Evolutionary conservation across 2,329 filamentous ascomycete species (phyloP).

Genomic region (Paradendryphiella salina): DNA sequence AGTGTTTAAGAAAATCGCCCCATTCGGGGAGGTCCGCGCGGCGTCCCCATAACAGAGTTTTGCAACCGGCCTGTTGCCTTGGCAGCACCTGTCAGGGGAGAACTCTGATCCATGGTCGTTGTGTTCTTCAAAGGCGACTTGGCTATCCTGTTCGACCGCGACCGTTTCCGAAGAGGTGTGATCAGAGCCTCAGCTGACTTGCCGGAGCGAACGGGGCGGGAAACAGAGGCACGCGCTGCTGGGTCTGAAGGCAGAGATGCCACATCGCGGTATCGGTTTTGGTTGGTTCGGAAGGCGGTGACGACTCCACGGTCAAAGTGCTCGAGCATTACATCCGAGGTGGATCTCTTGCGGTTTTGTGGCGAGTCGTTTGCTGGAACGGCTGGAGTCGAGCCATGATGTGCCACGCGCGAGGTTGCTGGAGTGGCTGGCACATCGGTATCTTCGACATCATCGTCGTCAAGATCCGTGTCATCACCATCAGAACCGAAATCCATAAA

Average conservation of each 20-base stretch:
- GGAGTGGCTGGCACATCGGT: constrained; percentile 45
- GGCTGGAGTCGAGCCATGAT: constrained; percentile 39
- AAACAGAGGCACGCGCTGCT: constrained; percentile 42
- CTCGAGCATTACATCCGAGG: constrained; percentile 46
- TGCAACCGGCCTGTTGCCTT: constrained; percentile 35
- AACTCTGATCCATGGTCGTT: constrained; percentile 25
- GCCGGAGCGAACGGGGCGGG: constrained; percentile 44
- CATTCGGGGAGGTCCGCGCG: constrained; percentile 39
- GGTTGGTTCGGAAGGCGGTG: constrained; percentile 48
- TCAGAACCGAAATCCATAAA: constrained; percentile 47
- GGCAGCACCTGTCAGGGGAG: constrained; percentile 36
- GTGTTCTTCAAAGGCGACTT: constrained; percentile 28
- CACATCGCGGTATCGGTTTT: constrained; percentile 46
- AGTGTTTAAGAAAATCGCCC: constrained; percentile 40
- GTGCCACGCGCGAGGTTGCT: constrained; percentile 37
- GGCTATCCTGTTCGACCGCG: constrained; percentile 33
- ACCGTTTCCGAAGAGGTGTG: constrained; percentile 45
- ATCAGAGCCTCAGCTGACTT: constrained; percentile 47
- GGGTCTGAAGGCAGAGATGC: constrained; percentile 45
- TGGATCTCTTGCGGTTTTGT: constrained; percentile 30
- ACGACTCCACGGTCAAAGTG: constrained; percentile 57
- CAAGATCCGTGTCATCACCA: constrained; percentile 41
- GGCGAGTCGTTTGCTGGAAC: constrained; percentile 30
- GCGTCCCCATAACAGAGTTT: constrained; percentile 32
- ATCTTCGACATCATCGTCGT: constrained; percentile 39